Evolutionary conservation across 257 asterid genomes (phyloP), one percentile per base, ranked within the genome.

Genomic region (Solanum gracilifrons): DNA sequence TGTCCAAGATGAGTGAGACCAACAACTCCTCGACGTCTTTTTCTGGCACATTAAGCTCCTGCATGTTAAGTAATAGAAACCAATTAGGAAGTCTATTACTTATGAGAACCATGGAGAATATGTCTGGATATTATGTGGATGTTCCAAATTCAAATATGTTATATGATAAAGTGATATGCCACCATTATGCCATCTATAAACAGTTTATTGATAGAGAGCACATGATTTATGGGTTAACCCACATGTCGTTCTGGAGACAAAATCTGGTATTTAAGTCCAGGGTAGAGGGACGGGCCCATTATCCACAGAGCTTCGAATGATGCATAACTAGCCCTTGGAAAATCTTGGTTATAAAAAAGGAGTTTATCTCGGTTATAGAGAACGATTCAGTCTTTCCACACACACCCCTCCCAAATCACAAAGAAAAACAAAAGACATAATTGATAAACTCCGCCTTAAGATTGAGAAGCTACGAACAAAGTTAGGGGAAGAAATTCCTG

Each of bases 1-100:
- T 96, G 87, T 96, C 99, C 93, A 97, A 89, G 87, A 97, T 96
- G 21, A 97, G 98, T 46, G 98, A 94, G 35, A 97, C 99, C 92
- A 97, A 90, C 91, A 97, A 89, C 85, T 93, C 98, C 92, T 94
- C 99, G 3, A 97, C 99, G 36, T 97, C 99, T 84, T 95, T 93
- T 92, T 96, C 99, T 43, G 99, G 99, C 85, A 97, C 98, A 89
- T 97, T 96, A 71, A 97, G 99, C 93, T 96, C 99, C 99, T 97
- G 93, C 58, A 74, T 6, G 83, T 43, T 31, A 87, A 48, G 16
- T 29, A 36, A 85, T 33, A 75, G 82, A 66, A 84, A 74, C 85
- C 41, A 29, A 48, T 80, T 46, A 80, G 29, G 51, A 7, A 36
- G 35, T 48, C 68, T 18, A 36, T 25, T 43, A 16, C 39, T 79